phyloP scores from a whole-genome alignment of 2,329 filamentous ascomycete species.

The Clarireedia monteithiana region DNA sequence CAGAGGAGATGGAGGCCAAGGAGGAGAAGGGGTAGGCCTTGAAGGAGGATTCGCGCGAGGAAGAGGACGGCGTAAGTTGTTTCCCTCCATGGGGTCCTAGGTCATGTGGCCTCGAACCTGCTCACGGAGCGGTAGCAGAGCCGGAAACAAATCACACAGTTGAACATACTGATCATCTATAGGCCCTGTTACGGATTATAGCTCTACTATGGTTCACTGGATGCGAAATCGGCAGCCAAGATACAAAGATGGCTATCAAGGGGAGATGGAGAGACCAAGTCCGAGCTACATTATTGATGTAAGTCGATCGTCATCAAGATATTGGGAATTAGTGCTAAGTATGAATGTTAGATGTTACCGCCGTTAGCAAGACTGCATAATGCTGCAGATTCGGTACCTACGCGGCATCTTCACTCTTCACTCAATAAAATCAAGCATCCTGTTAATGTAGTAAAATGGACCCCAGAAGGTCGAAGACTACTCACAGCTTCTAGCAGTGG shows the following conservation, averaged over 20 bases:
- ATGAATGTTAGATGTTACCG: conserved; percentile 63
- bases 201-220: conserved; percentile 84
- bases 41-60: conserved; percentile 11
- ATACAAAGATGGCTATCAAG: conserved; percentile 61
- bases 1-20: conserved; percentile 9
- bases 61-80: conserved; percentile 28
- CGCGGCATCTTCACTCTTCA: conserved; percentile 95
- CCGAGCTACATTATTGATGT: conserved; percentile 87
- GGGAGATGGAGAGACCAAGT: conserved; percentile 78
- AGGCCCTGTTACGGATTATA: conserved; percentile 92
- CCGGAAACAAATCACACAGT: neutral
- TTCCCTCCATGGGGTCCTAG: neutral
- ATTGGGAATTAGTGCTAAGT: too few relatives aligned
- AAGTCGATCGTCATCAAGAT: conserved; percentile 29
- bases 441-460: conserved; percentile 96
- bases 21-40: conserved; percentile 13
- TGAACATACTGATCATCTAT: neutral
- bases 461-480: conserved; percentile 84
- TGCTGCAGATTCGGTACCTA: conserved; percentile 80
- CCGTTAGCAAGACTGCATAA: conserved; percentile 67
- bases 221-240: conserved; percentile 74
- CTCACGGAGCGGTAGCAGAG: neutral
- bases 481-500: conserved; percentile 93
- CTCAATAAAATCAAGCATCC: conserved; percentile 98
- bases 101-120: neutral